Evolutionary conservation across 176 grass and related monocot genomes (phyloP), one percentile per base, ranked within the genome.

Genomic region (Triticum monococcum): DNA sequence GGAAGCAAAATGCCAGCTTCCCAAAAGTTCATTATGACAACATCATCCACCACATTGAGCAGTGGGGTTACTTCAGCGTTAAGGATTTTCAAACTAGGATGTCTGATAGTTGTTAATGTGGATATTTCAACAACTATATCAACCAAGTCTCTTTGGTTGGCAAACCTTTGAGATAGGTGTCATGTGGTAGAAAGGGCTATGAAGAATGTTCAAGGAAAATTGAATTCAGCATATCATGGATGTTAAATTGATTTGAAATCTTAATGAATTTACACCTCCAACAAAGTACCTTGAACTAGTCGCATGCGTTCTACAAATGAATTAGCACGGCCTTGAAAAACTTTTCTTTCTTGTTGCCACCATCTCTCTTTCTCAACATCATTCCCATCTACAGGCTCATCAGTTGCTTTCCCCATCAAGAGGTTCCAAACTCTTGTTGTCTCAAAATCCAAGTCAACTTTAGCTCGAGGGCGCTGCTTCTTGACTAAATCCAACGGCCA

Each of bases 371-470:
- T 92, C 8, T 89, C 84, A 68, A 50, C 16, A 83, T 93, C 86
- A 25, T 61, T 87, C 30, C 77, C 88, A 74, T 87, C 90, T 81
- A 69, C 60, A 68, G 82, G 83, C 41, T 87, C 86, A 43, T 87
- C 86, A 52, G 30, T 68, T 82, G 68, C 69, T 50, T 92, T 91
- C 10, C 87, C 89, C 91, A 93, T 95, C 73, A 95, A 79, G 85
- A 95, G 80, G 30, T 91, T 91, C 93, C 93, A 95, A 68, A 95
- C 91, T 77, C 88, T 92, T 18, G 85, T 85, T 68, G 93, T 95
- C 81, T 95, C 91, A 72, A 79, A 68, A 87, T 95, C 93, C 40
- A 95, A 82, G 64, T 95, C 78, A 81, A 95, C 93, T 77, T 95
- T 95, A 46, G 91, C 91, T 77, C 91, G 70, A 83, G 75, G 83